Percentiles rank a stretch among this genome's conserved stretches.
These are phyloP conservation scores for Pistacia atlantica DNA, from an alignment of 345 rosid genomes.

Conservation along the genomic window DNA sequence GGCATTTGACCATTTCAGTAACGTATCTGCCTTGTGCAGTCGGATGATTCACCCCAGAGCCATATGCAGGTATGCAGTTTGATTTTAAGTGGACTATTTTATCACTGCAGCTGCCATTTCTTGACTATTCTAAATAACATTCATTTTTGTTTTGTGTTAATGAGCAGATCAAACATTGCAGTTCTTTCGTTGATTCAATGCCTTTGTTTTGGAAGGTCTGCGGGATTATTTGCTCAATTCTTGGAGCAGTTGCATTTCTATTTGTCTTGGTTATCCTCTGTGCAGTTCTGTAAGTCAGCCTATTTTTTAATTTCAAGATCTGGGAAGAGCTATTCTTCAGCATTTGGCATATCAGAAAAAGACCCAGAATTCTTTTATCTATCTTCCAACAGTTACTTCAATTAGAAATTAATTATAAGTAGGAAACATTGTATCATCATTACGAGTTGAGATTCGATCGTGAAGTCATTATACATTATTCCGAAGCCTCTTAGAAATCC, in stretches of 20 bases:
- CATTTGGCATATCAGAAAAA: neutral
- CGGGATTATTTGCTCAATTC: constrained; percentile 26
- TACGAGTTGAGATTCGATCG: neutral
- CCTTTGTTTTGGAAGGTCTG: constrained; percentile 27
- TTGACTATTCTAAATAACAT: neutral
- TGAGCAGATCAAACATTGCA: constrained; percentile 18
- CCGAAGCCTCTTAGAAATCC: neutral
- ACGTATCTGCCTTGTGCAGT: constrained; percentile 20
- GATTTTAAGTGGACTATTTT: neutral
- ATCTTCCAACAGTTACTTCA: neutral
- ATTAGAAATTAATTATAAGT: neutral
- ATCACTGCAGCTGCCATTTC: neutral
- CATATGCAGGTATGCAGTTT: constrained; percentile 22
- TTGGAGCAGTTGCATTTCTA: constrained; percentile 37
- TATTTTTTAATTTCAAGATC: neutral
- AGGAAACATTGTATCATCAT: neutral
- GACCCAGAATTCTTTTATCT: neutral
- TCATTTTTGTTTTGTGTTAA: neutral
- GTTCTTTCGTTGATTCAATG: neutral
- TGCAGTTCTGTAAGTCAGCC: constrained; percentile 30
- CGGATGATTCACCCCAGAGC: constrained; percentile 19
- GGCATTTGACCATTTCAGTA: neutral
- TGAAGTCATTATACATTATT: neutral
- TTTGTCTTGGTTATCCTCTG: constrained; percentile 41
- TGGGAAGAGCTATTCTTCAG: neutral